Evolutionary conservation across 1,284 basidiomycete genomes (phyloP).

Genomic region (Chondrostereum purpureum): DNA sequence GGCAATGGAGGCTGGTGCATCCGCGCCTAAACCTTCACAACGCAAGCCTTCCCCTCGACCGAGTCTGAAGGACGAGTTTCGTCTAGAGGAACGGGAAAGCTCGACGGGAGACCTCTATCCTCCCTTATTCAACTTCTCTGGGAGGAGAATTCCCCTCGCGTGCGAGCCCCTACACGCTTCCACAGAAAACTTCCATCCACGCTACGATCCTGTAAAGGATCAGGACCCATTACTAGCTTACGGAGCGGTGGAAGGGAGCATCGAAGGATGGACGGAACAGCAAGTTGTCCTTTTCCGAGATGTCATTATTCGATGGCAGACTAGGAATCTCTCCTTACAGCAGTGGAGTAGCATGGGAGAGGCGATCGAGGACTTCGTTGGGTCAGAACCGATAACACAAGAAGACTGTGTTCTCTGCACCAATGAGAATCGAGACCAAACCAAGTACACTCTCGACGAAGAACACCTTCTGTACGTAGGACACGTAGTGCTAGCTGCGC

Average conservation of each 20-base stretch:
- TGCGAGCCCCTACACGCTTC: neutral
- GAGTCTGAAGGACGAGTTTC: no score
- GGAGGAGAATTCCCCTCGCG: neutral
- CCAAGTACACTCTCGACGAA: neutral
- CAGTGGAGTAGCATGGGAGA: neutral
- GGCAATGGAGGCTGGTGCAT: no score
- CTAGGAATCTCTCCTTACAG: neutral
- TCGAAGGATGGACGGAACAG: slow-evolving; percentile 2
- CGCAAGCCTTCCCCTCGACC: no score
- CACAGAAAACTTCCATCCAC: neutral
- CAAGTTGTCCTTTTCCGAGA: neutral
- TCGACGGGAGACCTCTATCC: no score
- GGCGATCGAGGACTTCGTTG: neutral
- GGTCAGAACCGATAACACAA: neutral
- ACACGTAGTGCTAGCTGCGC: neutral
- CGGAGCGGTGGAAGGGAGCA: slow-evolving; percentile 5
- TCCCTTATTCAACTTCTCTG: neutral
- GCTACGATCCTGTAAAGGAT: neutral
- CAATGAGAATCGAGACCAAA: neutral
- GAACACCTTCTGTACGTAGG: neutral
- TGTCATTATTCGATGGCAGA: slow-evolving; percentile 6
- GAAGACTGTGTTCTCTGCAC: neutral
- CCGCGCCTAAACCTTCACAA: no score
- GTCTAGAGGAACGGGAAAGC: no score
- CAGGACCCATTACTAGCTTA: slow-evolving; percentile 6